Evolutionary conservation across 2,329 filamentous ascomycete species (phyloP), one percentile per base, ranked within the genome.

Genomic region (Botrytis elliptica): DNA sequence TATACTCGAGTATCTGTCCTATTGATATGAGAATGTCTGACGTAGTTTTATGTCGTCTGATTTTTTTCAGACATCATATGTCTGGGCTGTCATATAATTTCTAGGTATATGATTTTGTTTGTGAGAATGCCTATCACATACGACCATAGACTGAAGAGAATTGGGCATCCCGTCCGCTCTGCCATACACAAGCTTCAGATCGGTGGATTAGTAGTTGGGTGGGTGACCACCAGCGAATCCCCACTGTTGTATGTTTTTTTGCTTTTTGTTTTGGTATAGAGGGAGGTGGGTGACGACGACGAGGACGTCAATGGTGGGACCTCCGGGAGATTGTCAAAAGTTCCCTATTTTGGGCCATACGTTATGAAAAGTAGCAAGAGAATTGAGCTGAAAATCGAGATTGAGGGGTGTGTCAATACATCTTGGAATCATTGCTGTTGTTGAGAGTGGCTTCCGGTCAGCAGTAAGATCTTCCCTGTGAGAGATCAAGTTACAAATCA

Each of bases 271-370:
- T n/a, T n/a, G 42, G 1, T 44, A 5, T 18, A 7, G 18, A 16
- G 49, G 16, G 25, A 52, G 49, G 49, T 52, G 25, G 49, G 49
- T 25, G 49, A 52, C 25, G 12, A 52, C 25, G 49, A 52, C 12
- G 4, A 7, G 3, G 4, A 5, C 4, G 22, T 12, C 12, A 3
- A 16, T 52, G 25, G 5, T 52, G 25, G 5, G 25, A 52, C 2
- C 6, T n/a, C 49, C 4, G 12, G 12, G 9, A 3, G 25, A n/a
- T 52, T 16, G 2, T n/a, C 2, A 5, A 52, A 0, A 0, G 0
- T 0, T n/a, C 2, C 2, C 3, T 5, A 16, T 14, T 16, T 1
- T 52, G 12, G 25, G 2, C 12, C 25, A 16, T 14, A 12, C 20
- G 12, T 12, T n/a, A 16, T 52, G 25, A 16, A 25, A 7, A 1